These are phyloP conservation scores for Penicillium sumatraense DNA, from an alignment of 2,329 filamentous ascomycete genomes.

Conservation along the genomic window DNA sequence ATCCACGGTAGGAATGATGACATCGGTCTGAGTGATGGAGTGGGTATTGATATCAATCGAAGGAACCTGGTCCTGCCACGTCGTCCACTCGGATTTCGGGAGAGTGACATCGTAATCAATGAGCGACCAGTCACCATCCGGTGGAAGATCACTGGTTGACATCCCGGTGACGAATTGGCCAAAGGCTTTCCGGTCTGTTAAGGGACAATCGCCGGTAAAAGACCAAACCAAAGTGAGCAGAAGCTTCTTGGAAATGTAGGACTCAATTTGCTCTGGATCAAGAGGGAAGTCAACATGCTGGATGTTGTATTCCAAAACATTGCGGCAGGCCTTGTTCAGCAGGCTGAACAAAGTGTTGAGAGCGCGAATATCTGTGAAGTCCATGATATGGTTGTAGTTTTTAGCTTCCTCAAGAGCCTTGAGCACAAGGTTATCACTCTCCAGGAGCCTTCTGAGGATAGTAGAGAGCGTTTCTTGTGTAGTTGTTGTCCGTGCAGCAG, in stretches of 20 bases:
- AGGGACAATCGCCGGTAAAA: constrained; percentile 89
- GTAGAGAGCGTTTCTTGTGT: constrained; percentile 81
- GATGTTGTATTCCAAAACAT: constrained; percentile 92
- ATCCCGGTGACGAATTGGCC: constrained; percentile 82
- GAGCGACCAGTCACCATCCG: constrained; percentile 75
- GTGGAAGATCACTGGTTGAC: constrained; percentile 83
- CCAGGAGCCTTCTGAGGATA: constrained; percentile 75
- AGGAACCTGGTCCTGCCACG: constrained; percentile 95
- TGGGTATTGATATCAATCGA: constrained; percentile 97
- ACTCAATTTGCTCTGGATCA: constrained; percentile 85
- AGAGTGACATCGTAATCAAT: constrained; percentile 95
- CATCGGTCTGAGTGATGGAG: constrained; percentile 95
- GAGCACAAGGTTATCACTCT: constrained; percentile 77
- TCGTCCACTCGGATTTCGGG: constrained; percentile 84
- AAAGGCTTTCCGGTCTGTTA: constrained; percentile 84
- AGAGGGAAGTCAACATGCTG: constrained; percentile 94
- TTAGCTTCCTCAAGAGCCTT: constrained; percentile 76
- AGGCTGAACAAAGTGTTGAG: constrained; percentile 94
- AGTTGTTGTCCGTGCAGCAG: constrained; percentile 75
- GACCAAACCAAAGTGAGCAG: constrained; percentile 94
- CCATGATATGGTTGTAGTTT: constrained; percentile 94
- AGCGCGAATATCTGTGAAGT: constrained; percentile 88
- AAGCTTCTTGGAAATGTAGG: constrained; percentile 90
- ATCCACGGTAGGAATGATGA: constrained; percentile 96
- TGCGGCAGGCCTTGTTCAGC: constrained; percentile 89